Evolutionary conservation across 2,329 filamentous ascomycete genomes (phyloP), one percentile per base, ranked within the genome.

Genomic region (Hypoxylon sp.): DNA sequence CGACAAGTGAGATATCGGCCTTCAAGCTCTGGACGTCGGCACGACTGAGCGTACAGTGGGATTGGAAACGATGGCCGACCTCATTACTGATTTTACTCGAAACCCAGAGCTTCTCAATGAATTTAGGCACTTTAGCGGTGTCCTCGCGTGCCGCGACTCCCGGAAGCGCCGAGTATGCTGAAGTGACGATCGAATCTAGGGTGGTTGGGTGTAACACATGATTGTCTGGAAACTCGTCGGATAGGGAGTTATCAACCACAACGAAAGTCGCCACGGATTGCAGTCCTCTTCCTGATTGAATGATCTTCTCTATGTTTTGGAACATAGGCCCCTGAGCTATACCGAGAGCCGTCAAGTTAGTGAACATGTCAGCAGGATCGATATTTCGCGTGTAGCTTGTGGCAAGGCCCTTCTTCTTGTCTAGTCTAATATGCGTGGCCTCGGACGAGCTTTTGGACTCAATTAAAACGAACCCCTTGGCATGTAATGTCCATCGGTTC

Each of bases 121-220:
- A 72, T 8, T 50, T 53, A 10, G 68, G 68, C 29, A 72, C 35
- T 8, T 42, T 54, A 2, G 54, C 15, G 29, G 32, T 21, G 2
- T 65, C 50, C n/a, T 55, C 19, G 1, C 54, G 53, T 13, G 62
- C 56, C n/a, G 62, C 70, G 5, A 67, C 67, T 13, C 48, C 17
- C 10, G 67, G 62, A 6, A 74, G 21, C 2, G 62, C 31, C 5
- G 62, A 24, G 27, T 68, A 75, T 5, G 61, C 35, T 1, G 70
- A 55, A 11, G 64, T 42, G 8, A 74, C 57, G 15, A 74, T 47
- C 2, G 70, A 62, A 47, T 76, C 75, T 3, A 76, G 68, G 13
- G 75, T 76, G 15, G 62, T 75, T 0, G 75, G 75, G 47, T 76
- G 75, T n/a, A 76, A 35, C 5, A 75, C 35, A 37, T 37, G 27